Evolutionary conservation across 75 land plant genomes (phyloP), one percentile per base, ranked within the genome.

Genomic region (Selaginella tamariscina): DNA sequence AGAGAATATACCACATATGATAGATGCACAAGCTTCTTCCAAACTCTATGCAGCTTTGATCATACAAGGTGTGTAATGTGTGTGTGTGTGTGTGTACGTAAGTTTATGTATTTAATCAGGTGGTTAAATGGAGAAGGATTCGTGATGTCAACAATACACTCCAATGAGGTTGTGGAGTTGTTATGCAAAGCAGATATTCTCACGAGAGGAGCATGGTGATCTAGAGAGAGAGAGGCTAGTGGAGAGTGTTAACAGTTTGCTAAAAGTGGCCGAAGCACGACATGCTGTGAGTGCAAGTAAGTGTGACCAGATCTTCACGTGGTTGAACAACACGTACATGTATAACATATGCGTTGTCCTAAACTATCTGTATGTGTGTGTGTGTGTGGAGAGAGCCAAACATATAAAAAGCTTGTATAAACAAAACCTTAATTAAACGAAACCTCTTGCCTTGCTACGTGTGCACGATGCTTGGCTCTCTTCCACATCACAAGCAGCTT

Each of bases 401-500:
- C n/a, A n/a, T n/a, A n/a, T n/a, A n/a, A n/a, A n/a, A n/a, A n/a
- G 15, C 15, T 39, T 39, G 49, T 5, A 39, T 5, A 15, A 39
- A 39, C 49, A 39, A 39, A 39, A 39, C 49, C 15, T 39, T 5
- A 39, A 15, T 39, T 39, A 5, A 39, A 15, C 49, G 5, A 15
- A 15, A 39, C 49, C 49, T 91, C 88, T 69, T 65, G 59, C 0
- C 78, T 75, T n/a, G 83, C 63, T 49, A 82, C 55, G 32, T 84
- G 80, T 30, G 97, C 95, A 1, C 86, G 83, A 32, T 88, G 87
- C 64, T 77, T 77, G 30, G 97, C 94, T 56, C 62, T 86, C 65
- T 91, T 91, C 97, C 97, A 91, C 68, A 69, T 72, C 2, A 91
- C 78, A 24, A 88, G 81, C 31, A 86, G 78, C 1, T 70, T 31